phyloP scores from a whole-genome alignment of 2,329 filamentous ascomycete species.

The Nectriaceae sp. region DNA sequence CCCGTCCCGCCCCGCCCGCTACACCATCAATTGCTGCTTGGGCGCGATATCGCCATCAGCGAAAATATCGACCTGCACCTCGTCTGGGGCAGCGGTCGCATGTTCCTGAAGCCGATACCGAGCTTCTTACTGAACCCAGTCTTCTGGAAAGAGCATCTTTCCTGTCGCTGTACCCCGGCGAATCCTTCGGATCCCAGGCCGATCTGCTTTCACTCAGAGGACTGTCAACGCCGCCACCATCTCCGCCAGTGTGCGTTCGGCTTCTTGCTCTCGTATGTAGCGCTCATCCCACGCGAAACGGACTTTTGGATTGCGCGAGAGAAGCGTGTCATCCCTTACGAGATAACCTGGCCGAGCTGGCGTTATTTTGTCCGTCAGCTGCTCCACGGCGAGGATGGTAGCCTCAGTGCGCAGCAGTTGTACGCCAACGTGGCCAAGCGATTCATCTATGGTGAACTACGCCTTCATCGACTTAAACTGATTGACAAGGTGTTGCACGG shows the following conservation, averaged over 20 bases:
- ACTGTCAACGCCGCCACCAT: background rate
- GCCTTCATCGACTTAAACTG: conserved; percentile 8
- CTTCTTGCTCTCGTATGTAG: background rate
- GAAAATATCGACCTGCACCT: conserved; percentile 42
- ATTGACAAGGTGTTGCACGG: conserved; percentile 9
- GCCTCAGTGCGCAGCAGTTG: conserved; percentile 2
- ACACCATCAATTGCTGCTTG: conserved; percentile 37
- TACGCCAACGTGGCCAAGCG: conserved; percentile 9
- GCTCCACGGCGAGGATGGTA: background rate
- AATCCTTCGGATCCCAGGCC: background rate
- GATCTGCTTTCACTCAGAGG: background rate
- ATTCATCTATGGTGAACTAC: conserved; percentile 16
- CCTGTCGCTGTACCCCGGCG: conserved; percentile 9
- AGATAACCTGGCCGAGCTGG: background rate
- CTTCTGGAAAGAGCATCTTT: conserved; percentile 35
- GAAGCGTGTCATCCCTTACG: background rate
- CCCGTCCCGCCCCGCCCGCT: conserved; percentile 37
- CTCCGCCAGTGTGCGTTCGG: background rate
- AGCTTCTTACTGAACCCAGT: conserved; percentile 37
- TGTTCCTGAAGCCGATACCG: conserved; percentile 44
- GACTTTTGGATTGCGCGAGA: background rate
- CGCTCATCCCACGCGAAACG: background rate
- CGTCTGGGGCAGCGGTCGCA: conserved; percentile 41
- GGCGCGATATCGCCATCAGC: conserved; percentile 36
- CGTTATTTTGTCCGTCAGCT: background rate